Base-by-base conservation (phyloP, 805 yeast species). In the Wickerhamiella occidentalis region DNA sequence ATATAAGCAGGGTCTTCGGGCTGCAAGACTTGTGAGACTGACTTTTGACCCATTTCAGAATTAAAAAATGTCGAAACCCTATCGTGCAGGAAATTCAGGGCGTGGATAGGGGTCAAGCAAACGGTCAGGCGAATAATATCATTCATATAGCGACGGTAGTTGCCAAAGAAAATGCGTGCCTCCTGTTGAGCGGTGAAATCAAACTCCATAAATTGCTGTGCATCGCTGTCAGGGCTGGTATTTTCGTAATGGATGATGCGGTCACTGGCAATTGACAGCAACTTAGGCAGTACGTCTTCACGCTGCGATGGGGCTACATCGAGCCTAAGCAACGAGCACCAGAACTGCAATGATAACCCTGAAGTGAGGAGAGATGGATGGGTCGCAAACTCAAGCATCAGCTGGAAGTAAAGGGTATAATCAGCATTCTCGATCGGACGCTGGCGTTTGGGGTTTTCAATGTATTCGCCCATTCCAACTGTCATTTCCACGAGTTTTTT, bases 401-500 rank as follows among this genome's bases (percentile, higher is more conserved):
- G 72, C 50, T 75, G 74, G 54, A 87, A 72, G 61, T 85, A 92
- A 46, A 75, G 77, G 26, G 71, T 72, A 6, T 84, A 68, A 60
- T 85, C 94, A 2, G 83, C 70, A 18, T 70, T 64, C 21, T 29
- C 40, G 19, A 74, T 75, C 43, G 70, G 80, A 53, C 61, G 72
- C 35, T 60, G 62, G 43, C 62, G 62, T 41, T 61, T 59, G 18
- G 52, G 49, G 48, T 56, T 63, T 52, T 68, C 68, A 52, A 88
- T 72, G 59, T 82, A 82, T 57, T 85, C 94, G 54, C 92, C 82
- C 47, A 86, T 68, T 0, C 87, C 82, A 21, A 92, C 94, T 29
- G 88, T 78, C 85, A 90, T 83, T 61, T 92, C 98, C 3, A 88
- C 95, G 13, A 90, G 74, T 66, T 90, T 90, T 63, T 92, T 92